Base-by-base conservation (phyloP, 495 filamentous ascomycete species). In the Xeromyces bisporus region DNA sequence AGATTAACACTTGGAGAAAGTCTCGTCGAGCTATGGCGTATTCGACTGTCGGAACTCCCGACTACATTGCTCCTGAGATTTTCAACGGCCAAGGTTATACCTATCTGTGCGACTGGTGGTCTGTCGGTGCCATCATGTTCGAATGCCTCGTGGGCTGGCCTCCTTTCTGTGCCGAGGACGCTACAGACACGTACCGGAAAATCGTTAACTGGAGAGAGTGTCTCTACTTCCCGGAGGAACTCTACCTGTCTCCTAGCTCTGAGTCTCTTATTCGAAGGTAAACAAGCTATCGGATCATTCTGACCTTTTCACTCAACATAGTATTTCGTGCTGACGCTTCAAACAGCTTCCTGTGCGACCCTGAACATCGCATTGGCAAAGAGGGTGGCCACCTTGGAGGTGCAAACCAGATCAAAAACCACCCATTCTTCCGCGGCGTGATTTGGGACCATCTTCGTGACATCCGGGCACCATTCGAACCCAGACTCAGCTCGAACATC, bases 91-190 rank as follows among this genome's bases (percentile, higher is more conserved):
- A 91, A 43, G 89, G 89, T 25, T 99, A 99, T 55, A 77, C 80
- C 25, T 91, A 83, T 43, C 76, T 87, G 45, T 99, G 89, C 46
- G 89, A 99, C 64, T 99, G 89, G 89, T 99, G 89, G 89, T 85
- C 77, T 20, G 67, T 99, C 18, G 89, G 89, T 35, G 94, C 89
- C 18, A 99, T 99, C 58, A 99, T 96, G 89, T 99, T 96, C 44
- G 89, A 99, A 53, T 99, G 89, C 61, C 70, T 96, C 29, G 84
- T 99, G 36, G 89, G 89, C 34, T 99, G 89, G 89, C 89, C 89
- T 32, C 89, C 89, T 3, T 99, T 99, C 73, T 99, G 89, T 44
- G 89, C 87, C 15, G 89, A 96, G 53, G 91, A 96, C 44, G 77
- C 81, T 23, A 85, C 86, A 47, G 89, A 99, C 45, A 96, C 89